Evolutionary conservation across 2,329 filamentous ascomycete species (phyloP).

Genomic region (Fusarium dlaminii): DNA sequence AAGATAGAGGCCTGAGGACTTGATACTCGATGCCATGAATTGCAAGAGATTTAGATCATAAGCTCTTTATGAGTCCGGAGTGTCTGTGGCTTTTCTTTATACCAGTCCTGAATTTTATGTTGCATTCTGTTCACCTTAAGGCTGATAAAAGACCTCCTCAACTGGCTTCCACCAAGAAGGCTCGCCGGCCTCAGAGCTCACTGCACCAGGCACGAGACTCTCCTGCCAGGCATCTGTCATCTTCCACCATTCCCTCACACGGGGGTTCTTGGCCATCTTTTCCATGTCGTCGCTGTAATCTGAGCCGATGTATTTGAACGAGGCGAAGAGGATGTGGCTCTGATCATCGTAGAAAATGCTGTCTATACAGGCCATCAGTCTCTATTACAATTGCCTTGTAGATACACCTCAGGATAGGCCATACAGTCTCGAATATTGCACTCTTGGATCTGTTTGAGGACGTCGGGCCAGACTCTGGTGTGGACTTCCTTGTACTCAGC

Average conservation of each 20-base stretch:
- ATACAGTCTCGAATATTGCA: slow-evolving; percentile 80
- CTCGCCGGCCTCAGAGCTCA: slow-evolving; percentile 65
- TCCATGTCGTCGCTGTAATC: slow-evolving; percentile 80
- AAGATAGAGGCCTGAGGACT: slow-evolving; percentile 23
- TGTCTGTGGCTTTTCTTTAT: not conserved
- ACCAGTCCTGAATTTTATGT: not conserved
- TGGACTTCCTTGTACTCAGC: slow-evolving; percentile 79
- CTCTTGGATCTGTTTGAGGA: slow-evolving; percentile 77
- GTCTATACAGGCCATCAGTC: slow-evolving; percentile 57
- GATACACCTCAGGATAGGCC: not conserved
- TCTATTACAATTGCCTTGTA: not conserved
- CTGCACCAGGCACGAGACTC: slow-evolving; percentile 67
- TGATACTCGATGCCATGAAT: slow-evolving; percentile 35
- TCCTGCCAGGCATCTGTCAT: slow-evolving; percentile 83
- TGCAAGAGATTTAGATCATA: slow-evolving; percentile 2
- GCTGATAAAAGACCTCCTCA: slow-evolving; percentile 74
- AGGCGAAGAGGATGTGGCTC: slow-evolving; percentile 74
- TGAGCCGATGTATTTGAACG: slow-evolving; percentile 81
- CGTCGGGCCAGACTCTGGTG: slow-evolving; percentile 79
- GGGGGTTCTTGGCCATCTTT: slow-evolving; percentile 75
- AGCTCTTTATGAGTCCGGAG: not conserved
- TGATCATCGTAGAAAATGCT: slow-evolving; percentile 76
- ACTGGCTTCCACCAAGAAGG: slow-evolving; percentile 75
- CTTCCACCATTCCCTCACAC: slow-evolving; percentile 81
- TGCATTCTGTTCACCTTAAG: slow-evolving; percentile 47